Conservation (phyloP, 768 basidiomycete genomes). For the Lactifluus rugatus region DNA sequence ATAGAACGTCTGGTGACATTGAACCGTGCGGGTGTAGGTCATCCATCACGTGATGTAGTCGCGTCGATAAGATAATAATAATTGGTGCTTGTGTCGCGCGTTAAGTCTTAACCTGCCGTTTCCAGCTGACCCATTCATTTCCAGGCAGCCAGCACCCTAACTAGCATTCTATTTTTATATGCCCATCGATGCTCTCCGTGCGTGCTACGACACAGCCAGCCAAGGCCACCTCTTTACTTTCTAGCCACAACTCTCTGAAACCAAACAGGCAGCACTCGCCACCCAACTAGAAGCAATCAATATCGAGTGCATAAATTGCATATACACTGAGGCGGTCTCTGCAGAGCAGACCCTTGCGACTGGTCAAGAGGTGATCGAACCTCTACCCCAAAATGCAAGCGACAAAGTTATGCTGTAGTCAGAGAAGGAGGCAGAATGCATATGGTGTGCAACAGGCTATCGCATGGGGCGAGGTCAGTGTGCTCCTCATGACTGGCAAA, state of each 20-base stretch:
- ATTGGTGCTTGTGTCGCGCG: too few relatives aligned
- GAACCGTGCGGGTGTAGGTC: too few relatives aligned
- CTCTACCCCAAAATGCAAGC: slow-evolving; percentile 69
- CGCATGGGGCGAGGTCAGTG: slow-evolving; percentile 76
- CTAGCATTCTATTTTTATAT: too few relatives aligned
- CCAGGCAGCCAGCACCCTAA: too few relatives aligned
- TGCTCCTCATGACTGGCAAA: slow-evolving; percentile 95
- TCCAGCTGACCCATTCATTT: too few relatives aligned
- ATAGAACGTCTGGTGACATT: too few relatives aligned
- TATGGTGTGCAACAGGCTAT: slow-evolving; percentile 81
- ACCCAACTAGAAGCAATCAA: slow-evolving; percentile 73
- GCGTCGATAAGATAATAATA: too few relatives aligned
- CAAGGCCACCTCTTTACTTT: slow-evolving; percentile 89
- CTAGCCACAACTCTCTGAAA: slow-evolving; percentile 59
- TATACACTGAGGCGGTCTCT: slow-evolving; percentile 68
- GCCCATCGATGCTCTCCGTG: slow-evolving; percentile 45
- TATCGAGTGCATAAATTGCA: slow-evolving; percentile 83
- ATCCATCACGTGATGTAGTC: too few relatives aligned
- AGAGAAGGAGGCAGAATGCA: slow-evolving; percentile 53
- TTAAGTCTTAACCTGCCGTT: too few relatives aligned
- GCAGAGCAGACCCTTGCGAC: slow-evolving; percentile 45
- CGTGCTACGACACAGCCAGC: slow-evolving; percentile 65
- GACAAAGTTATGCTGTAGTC: slow-evolving; percentile 50
- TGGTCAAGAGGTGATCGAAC: slow-evolving; percentile 47
- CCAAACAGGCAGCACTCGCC: slow-evolving; percentile 54